Conservation (phyloP, 2,329 filamentous ascomycete genomes). For the Neopestalotiopsis rosae region DNA sequence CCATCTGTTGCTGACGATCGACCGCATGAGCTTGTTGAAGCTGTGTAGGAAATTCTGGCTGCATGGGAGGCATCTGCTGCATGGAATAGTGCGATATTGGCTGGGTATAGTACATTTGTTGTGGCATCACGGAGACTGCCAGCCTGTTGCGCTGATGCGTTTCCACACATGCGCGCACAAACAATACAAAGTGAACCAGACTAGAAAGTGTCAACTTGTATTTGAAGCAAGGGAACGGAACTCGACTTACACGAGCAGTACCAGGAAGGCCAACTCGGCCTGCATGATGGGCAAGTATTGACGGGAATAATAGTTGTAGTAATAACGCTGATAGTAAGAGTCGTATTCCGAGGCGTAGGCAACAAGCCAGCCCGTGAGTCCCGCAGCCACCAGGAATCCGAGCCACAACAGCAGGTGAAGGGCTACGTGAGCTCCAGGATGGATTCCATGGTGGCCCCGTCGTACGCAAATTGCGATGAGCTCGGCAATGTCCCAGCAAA, state of each 20-base stretch:
- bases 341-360: constrained; percentile 21
- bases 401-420: constrained; percentile 31
- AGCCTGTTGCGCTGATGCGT: constrained; percentile 20
- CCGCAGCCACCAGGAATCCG: constrained; percentile 23
- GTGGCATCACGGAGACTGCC: constrained; percentile 4
- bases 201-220: constrained; percentile 23
- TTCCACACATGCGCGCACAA: constrained; percentile 29
- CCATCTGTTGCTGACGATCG: constrained; percentile 9
- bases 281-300: constrained; percentile 16
- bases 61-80: constrained; percentile 9
- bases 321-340: constrained; percentile 19
- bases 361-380: constrained; percentile 24
- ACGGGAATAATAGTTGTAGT: constrained; percentile 23
- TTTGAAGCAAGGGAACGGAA: background rate
- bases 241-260: constrained; percentile 24
- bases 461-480: constrained; percentile 26
- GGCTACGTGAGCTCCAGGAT: constrained; percentile 35
- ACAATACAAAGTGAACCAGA: constrained; percentile 32
- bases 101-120: constrained; percentile 10
- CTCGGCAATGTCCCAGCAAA: constrained; percentile 29
- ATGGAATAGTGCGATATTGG: constrained; percentile 9
- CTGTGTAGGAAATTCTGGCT: background rate
- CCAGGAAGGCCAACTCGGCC: constrained; percentile 17
- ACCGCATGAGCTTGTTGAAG: constrained; percentile 17
- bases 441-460: constrained; percentile 28